These are phyloP conservation scores for Agaricales sp. DNA, from an alignment of 1,284 basidiomycete species.

Conservation along the genomic window DNA sequence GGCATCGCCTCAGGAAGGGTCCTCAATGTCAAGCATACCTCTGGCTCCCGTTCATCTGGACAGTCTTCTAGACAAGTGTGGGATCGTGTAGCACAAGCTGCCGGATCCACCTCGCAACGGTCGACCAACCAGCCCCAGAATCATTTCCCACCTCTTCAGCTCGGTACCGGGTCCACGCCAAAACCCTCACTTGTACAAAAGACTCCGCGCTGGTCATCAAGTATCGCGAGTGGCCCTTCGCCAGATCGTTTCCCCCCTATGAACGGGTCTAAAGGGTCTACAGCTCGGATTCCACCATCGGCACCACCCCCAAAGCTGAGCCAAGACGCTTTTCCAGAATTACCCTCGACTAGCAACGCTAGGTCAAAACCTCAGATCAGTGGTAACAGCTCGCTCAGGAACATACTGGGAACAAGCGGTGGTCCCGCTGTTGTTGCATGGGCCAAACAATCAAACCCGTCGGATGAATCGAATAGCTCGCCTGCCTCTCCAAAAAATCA, in stretches of 20 bases:
- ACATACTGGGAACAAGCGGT: slow-evolving; percentile 46
- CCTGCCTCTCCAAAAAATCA: slow-evolving; percentile 11
- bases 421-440: slow-evolving; percentile 9
- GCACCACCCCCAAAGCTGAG: slow-evolving; percentile 37
- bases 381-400: slow-evolving; percentile 59
- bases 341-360: slow-evolving; percentile 35
- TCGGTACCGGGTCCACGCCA: slow-evolving; percentile 17
- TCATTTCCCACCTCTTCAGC: slow-evolving; percentile 37
- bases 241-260: slow-evolving; percentile 17
- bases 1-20: slow-evolving; percentile 75
- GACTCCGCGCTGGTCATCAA: slow-evolving; percentile 28
- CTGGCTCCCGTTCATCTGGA: slow-evolving; percentile 44
- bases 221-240: slow-evolving; percentile 51
- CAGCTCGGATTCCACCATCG: slow-evolving; percentile 9
- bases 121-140: slow-evolving; percentile 21
- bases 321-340: slow-evolving; percentile 58
- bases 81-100: slow-evolving; percentile 84
- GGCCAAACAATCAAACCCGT: slow-evolving; percentile 7
- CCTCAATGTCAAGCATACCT: slow-evolving; percentile 74
- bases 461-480: slow-evolving; percentile 3
- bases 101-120: slow-evolving; percentile 40
- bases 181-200: slow-evolving; percentile 18
- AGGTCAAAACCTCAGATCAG: slow-evolving; percentile 43
- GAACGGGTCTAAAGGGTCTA: slow-evolving; percentile 18
- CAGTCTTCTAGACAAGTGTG: slow-evolving; percentile 61